These are phyloP conservation scores for Monotropa hypopitys DNA, from an alignment of 179 eudicot species.

Conservation along the genomic window DNA sequence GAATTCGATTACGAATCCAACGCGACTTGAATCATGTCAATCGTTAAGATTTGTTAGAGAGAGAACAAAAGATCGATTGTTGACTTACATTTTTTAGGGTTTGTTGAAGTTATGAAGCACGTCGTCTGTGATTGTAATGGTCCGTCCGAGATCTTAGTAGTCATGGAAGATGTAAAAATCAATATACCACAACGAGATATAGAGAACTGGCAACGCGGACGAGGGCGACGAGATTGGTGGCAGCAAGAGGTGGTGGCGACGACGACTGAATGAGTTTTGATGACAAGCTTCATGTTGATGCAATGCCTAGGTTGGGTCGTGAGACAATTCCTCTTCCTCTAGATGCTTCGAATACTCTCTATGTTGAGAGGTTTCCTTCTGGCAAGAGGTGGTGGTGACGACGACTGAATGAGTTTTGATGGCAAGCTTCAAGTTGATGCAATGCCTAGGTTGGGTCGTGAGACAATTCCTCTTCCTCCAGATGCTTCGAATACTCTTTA, in stretches of 20 bases:
- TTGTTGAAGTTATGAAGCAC: too few species aligned
- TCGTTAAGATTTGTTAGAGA: too few species aligned
- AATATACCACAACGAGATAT: too few species aligned
- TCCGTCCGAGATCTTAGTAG: too few species aligned
- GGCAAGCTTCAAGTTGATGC: conserved; percentile 28
- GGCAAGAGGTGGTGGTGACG: conserved; percentile 38
- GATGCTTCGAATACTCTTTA: conserved; percentile 63
- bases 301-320: conserved; percentile 35
- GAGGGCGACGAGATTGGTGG: too few species aligned
- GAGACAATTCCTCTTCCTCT: conserved; percentile 51
- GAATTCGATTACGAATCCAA: too few species aligned
- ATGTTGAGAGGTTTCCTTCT: conserved; percentile 68
- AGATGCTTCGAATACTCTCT: conserved; percentile 58
- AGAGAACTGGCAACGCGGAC: too few species aligned
- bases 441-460: conserved; percentile 37
- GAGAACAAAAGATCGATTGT: too few species aligned
- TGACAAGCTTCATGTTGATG: conserved; percentile 13
- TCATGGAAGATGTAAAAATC: too few species aligned
- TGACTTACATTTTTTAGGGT: too few species aligned
- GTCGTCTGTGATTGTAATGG: too few species aligned
- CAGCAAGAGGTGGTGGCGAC: conserved; percentile 38
- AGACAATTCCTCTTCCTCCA: conserved; percentile 46
- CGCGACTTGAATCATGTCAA: too few species aligned
- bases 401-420: conserved; percentile 29
- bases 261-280: conserved; percentile 26